Conservation (phyloP, 345 rosid species). For the Hibiscus syriacus region DNA sequence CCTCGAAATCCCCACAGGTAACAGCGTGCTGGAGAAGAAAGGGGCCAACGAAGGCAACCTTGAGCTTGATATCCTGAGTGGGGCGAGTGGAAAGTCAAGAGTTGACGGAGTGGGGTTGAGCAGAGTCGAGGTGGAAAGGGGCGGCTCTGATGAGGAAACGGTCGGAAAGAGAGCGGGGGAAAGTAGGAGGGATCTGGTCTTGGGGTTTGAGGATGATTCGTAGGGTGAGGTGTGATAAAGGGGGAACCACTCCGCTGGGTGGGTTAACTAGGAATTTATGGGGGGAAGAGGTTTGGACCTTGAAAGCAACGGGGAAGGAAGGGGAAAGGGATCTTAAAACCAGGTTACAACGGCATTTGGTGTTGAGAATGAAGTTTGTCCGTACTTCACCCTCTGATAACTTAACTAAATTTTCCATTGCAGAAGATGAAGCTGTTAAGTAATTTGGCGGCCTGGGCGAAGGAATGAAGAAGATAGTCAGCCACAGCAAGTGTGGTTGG, state of each 20-base stretch:
- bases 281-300: conserved; percentile 58
- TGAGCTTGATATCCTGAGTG: conserved; percentile 41
- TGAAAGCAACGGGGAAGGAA: conserved; percentile 39
- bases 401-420: too few relatives aligned
- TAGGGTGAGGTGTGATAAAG: conserved; percentile 49
- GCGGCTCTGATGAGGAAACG: conserved; percentile 47
- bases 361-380: too few relatives aligned
- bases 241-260: too few relatives aligned
- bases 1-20: conserved; percentile 23
- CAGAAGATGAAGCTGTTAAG: too few relatives aligned
- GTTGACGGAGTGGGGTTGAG: conserved; percentile 18
- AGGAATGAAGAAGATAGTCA: too few relatives aligned
- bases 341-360: conserved; percentile 46
- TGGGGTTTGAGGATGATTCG: conserved; percentile 57
- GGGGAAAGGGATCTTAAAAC: conserved; percentile 37
- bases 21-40: conserved; percentile 50
- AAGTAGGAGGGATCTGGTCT: conserved; percentile 32
- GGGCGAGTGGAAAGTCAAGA: conserved; percentile 28
- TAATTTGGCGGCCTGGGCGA: too few relatives aligned
- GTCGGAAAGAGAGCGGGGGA: conserved; percentile 58
- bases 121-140: background rate
- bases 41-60: conserved; percentile 50
- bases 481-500: too few relatives aligned
- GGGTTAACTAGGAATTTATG: conserved; percentile 55
- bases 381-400: too few relatives aligned